These are phyloP conservation scores for Microcyclospora tardicrescens DNA, from an alignment of 2,329 filamentous ascomycete species.

Conservation along the genomic window DNA sequence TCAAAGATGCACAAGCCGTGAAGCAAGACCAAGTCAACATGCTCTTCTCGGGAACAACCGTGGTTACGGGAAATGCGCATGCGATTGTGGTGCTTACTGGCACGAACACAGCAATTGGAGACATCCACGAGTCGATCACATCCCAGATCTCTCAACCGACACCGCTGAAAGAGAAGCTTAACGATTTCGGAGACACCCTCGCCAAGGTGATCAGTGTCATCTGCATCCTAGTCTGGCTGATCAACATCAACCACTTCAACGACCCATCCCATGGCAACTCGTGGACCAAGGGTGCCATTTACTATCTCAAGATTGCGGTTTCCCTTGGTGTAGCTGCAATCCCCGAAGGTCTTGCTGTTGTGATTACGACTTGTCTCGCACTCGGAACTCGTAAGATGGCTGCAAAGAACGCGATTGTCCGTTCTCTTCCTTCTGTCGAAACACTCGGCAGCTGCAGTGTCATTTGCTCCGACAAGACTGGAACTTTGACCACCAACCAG, in stretches of 20 bases:
- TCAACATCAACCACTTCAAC: slow-evolving; percentile 95
- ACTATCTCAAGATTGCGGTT: slow-evolving; percentile 98
- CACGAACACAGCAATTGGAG: slow-evolving; percentile 83
- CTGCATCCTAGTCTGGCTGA: slow-evolving; percentile 91
- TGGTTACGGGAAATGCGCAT: slow-evolving; percentile 84
- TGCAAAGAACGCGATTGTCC: slow-evolving; percentile 91
- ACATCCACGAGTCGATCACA: slow-evolving; percentile 97
- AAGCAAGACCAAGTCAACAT: slow-evolving; percentile 97
- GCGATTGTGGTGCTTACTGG: slow-evolving; percentile 87
- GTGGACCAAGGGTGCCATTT: slow-evolving; percentile 94
- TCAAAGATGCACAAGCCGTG: slow-evolving; percentile 72
- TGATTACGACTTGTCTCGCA: slow-evolving; percentile 96
- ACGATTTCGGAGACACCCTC: slow-evolving; percentile 90
- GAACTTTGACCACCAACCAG: slow-evolving; percentile 94
- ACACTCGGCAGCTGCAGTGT: slow-evolving; percentile 98
- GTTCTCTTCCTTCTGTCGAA: slow-evolving; percentile 91
- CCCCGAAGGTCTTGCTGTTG: slow-evolving; percentile 90
- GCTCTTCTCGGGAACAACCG: slow-evolving; percentile 95
- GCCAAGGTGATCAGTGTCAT: slow-evolving; percentile 98
- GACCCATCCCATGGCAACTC: slow-evolving; percentile 76
- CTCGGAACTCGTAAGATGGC: slow-evolving; percentile 98
- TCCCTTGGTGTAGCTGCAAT: slow-evolving; percentile 96
- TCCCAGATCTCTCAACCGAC: slow-evolving; percentile 96
- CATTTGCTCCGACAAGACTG: slow-evolving; percentile 98
- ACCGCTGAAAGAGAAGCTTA: slow-evolving; percentile 94